phyloP scores from a whole-genome alignment of 345 rosid species.

The Populus euphratica region DNA sequence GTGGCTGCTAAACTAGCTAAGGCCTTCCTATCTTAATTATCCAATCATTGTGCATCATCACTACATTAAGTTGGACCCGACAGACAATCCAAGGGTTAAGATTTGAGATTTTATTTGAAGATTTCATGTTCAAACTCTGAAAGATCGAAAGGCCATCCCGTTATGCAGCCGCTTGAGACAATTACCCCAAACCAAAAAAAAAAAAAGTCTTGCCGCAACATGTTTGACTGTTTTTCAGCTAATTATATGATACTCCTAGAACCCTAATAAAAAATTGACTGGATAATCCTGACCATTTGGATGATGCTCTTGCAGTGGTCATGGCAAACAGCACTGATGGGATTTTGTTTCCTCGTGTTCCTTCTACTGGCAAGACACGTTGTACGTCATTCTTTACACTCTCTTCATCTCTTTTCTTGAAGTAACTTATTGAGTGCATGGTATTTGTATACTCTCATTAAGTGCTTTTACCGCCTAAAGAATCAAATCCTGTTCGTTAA shows the following conservation, averaged over 20 bases:
- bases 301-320: conserved; percentile 64
- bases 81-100: neutral
- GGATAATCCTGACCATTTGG: neutral
- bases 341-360: conserved; percentile 66
- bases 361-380: conserved; percentile 70
- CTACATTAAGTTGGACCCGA: neutral
- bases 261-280: neutral
- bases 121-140: neutral
- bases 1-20: neutral
- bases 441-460: neutral
- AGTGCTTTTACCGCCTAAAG: neutral
- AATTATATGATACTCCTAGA: neutral
- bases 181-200: neutral
- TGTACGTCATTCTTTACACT: conserved; percentile 42
- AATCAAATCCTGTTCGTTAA: neutral
- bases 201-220: neutral
- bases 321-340: conserved; percentile 94
- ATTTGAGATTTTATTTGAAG: neutral
- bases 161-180: neutral
- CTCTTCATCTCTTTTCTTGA: neutral
- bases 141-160: neutral
- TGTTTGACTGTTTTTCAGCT: neutral
- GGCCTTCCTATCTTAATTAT: neutral
- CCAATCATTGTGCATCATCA: neutral
- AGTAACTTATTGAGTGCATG: neutral